These are phyloP conservation scores for Cocos nucifera DNA, from an alignment of 176 grass and related monocot genomes.

Conservation along the genomic window DNA sequence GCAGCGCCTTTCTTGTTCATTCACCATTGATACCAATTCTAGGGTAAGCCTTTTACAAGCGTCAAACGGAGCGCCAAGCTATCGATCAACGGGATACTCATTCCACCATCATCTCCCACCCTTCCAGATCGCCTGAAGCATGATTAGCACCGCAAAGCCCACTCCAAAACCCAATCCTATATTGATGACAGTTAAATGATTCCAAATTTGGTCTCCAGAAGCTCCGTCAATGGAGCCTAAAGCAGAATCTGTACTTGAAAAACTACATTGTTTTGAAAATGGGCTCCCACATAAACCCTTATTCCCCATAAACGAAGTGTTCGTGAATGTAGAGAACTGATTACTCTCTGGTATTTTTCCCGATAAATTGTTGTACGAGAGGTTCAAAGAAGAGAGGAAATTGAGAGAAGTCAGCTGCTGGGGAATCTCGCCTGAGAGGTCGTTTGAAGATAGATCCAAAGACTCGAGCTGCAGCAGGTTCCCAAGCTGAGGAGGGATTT, in stretches of 20 bases:
- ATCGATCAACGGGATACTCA: too few species aligned
- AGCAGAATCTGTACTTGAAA: not conserved
- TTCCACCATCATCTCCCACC: too few species aligned
- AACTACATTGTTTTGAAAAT: conserved; percentile 5
- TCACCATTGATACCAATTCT: too few species aligned
- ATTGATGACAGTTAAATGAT: too few species aligned
- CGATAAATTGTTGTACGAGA: conserved; percentile 38
- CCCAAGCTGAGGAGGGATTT: conserved; percentile 26
- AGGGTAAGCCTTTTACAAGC: too few species aligned
- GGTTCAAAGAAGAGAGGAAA: conserved; percentile 34
- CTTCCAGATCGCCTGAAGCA: too few species aligned
- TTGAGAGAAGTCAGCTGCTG: conserved; percentile 18
- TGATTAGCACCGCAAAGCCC: too few species aligned
- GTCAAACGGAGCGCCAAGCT: too few species aligned
- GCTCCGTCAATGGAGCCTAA: too few species aligned
- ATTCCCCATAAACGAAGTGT: conserved; percentile 28
- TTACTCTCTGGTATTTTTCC: conserved; percentile 17
- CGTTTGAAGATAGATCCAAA: conserved; percentile 32
- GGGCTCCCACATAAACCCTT: conserved; percentile 25
- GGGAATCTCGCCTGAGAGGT: conserved; percentile 44
- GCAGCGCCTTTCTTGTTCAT: too few species aligned
- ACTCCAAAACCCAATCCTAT: too few species aligned
- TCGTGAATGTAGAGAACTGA: conserved; percentile 44
- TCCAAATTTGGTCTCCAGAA: too few species aligned
- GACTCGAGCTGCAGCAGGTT: conserved; percentile 32